Evolutionary conservation across 495 filamentous ascomycete genomes (phyloP).

Genomic region (Annulohypoxylon stygium): DNA sequence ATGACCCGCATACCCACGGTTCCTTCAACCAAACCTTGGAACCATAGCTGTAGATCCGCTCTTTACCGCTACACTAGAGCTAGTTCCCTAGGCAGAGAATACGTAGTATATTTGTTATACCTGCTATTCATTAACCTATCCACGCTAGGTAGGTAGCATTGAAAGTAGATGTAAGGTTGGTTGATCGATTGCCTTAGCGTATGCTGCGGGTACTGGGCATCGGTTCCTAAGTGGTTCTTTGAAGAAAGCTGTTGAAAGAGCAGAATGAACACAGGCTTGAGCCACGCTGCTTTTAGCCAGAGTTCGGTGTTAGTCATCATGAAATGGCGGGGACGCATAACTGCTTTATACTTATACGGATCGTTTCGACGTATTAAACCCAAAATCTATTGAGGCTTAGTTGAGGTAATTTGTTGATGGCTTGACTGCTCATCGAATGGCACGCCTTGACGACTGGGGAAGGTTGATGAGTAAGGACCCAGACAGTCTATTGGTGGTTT

Average conservation of each 20-base stretch:
- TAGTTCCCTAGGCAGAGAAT: background rate
- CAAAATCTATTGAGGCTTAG: background rate
- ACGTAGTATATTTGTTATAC: slow-evolving; percentile 3
- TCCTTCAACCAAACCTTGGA: slow-evolving; percentile 16
- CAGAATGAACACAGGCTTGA: background rate
- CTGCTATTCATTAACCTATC: background rate
- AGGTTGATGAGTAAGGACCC: background rate
- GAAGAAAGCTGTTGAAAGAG: background rate
- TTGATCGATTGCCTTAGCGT: slow-evolving; percentile 34
- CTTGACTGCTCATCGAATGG: background rate
- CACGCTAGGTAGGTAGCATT: slow-evolving; percentile 35
- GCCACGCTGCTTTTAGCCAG: slow-evolving; percentile 5
- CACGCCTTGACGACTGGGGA: background rate
- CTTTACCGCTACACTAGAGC: background rate
- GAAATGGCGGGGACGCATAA: background rate
- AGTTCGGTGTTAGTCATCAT: background rate
- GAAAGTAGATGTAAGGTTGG: slow-evolving; percentile 1
- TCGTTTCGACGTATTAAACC: background rate
- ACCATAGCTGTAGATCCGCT: slow-evolving; percentile 27
- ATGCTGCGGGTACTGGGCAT: slow-evolving; percentile 5
- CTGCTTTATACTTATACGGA: background rate
- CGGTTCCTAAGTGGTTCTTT: slow-evolving; percentile 23
- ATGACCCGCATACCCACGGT: slow-evolving; percentile 41
- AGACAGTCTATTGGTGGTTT: background rate
- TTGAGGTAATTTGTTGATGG: background rate